Evolutionary conservation across 305 asterid genomes (phyloP), one percentile per base, ranked within the genome.

Genomic region (Plantago lanceolata): DNA sequence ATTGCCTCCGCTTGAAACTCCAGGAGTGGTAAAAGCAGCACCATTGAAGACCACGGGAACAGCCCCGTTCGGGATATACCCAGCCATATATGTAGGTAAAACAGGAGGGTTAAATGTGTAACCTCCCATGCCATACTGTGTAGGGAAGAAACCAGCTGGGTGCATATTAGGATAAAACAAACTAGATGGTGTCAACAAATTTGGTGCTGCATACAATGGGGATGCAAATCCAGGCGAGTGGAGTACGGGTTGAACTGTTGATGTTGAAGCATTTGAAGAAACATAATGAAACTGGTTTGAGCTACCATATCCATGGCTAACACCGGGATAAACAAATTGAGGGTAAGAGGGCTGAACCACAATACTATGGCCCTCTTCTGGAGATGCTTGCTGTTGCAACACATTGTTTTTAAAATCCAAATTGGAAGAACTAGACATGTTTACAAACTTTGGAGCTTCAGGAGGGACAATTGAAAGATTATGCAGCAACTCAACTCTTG

Each of bases 171-270:
- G 76, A 71, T 77, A 83, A 67, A 63, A 75, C 3, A 77, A 75
- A 59, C 64, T 75, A 26, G 84, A 75, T 63, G 89, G 44, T 52
- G 87, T 67, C 85, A 83, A 73, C 48, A 68, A 74, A 63, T 89
- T 73, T 20, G 90, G 78, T 49, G 84, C 82, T 26, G 80, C 84
- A 63, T 83, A 87, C 4, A 79, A 35, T 53, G 86, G 84, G 54
- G 87, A 79, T 11, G 83, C 40, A 61, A 73, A 68, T 18, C 82
- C 88, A 66, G 94, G 67, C 49, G 85, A 48, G 33, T 76, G 86
- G 35, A 79, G 79, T 50, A 69, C 47, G 33, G 85, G 70, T 63
- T 77, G 95, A 58, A 58, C 74, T 55, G 73, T 85, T 53, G 71
- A 61, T 4, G 81, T 61, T 35, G 84, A 73, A 63, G 72, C 75